phyloP scores from a whole-genome alignment of 1,284 basidiomycete genomes.

The Ustilago tritici region DNA sequence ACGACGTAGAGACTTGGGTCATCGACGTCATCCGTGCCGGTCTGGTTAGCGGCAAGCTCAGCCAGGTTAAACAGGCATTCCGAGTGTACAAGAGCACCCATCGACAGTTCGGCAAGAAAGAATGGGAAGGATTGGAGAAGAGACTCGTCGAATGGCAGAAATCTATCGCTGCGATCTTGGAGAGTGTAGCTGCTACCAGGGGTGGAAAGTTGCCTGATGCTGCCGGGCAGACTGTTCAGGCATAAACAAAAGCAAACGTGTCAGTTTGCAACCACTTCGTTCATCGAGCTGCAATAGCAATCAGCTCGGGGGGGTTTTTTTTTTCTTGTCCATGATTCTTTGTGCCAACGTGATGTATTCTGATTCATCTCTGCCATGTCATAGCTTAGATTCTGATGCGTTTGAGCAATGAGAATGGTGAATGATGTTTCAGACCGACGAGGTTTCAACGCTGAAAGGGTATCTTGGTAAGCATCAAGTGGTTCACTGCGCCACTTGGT shows the following conservation, averaged over 20 bases:
- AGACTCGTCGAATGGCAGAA: slow-evolving; percentile 63
- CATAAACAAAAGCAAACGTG: slow-evolving; percentile 10
- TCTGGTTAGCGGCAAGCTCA: slow-evolving; percentile 65
- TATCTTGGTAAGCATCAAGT: too few species aligned
- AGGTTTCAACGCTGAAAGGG: too few species aligned
- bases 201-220: slow-evolving; percentile 32
- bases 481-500: too few species aligned
- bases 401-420: too few species aligned
- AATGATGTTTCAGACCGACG: too few species aligned
- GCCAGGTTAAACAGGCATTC: slow-evolving; percentile 64
- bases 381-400: too few species aligned
- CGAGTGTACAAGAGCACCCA: slow-evolving; percentile 65
- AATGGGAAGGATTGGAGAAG: slow-evolving; percentile 64
- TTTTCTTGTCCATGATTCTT: too few species aligned
- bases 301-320: too few species aligned
- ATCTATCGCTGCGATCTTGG: slow-evolving; percentile 58
- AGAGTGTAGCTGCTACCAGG: slow-evolving; percentile 49
- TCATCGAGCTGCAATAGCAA: too few species aligned
- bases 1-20: slow-evolving; percentile 68
- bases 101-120: slow-evolving; percentile 61
- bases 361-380: too few species aligned
- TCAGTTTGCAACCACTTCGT: too few species aligned
- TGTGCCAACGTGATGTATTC: too few species aligned
- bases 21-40: slow-evolving; percentile 69
- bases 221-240: slow-evolving; percentile 6